phyloP scores from a whole-genome alignment of 140 eudicot genomes.

The Senecio squalidus region DNA sequence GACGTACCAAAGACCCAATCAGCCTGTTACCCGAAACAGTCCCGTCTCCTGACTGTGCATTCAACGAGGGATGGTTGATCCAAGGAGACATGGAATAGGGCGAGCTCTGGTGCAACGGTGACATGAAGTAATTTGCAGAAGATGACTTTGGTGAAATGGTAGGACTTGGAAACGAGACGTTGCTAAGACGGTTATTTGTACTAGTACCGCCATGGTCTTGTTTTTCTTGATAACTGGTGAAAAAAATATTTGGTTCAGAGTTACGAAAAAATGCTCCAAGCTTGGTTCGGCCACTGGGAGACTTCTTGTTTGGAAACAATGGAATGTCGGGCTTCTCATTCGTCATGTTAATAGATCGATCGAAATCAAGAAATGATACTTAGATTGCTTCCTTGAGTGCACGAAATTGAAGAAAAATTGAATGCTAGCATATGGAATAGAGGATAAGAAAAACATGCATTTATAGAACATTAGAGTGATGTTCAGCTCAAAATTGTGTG shows the following conservation, averaged over 20 bases:
- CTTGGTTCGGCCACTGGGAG: conserved; percentile 16
- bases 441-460: neutral
- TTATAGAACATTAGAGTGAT: conserved; percentile 5
- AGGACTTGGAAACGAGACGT: conserved; percentile 36
- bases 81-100: conserved; percentile 55
- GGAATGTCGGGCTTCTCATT: conserved; percentile 6
- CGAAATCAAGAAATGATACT: conserved; percentile 6
- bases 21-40: conserved; percentile 21
- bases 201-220: neutral
- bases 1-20: conserved; percentile 63
- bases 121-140: conserved; percentile 32
- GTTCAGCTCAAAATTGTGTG: no score
- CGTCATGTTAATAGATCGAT: conserved; percentile 4
- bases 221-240: neutral
- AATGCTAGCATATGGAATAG: neutral
- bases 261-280: conserved; percentile 21
- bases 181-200: conserved; percentile 31
- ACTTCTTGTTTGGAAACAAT: conserved; percentile 1
- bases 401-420: neutral
- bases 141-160: conserved; percentile 22
- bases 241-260: conserved; percentile 25
- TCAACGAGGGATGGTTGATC: conserved; percentile 1
- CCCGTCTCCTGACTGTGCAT: neutral
- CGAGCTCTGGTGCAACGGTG: conserved; percentile 49
- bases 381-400: no score